A percentile compares a stretch with the other conserved stretches of the same genome.
These are phyloP conservation scores for Vachellia collinsii DNA, from an alignment of 306 rosid genomes.

Conservation along the genomic window DNA sequence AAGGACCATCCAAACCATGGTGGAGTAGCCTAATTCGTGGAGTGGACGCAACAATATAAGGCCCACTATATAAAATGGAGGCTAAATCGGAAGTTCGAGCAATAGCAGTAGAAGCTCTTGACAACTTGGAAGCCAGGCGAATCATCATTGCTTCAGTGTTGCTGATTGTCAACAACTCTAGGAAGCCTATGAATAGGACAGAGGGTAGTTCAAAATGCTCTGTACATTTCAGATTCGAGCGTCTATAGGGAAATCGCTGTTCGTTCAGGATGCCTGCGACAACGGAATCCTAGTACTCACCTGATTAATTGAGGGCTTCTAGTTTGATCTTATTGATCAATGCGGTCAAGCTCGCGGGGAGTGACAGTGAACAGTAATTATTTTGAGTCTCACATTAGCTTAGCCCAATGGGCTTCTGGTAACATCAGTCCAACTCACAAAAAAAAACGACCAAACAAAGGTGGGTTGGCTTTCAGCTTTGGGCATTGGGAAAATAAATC, in stretches of 20 bases:
- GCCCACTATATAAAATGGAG: slow-evolving; percentile 8
- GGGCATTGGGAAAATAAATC: background rate
- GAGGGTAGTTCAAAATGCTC: background rate
- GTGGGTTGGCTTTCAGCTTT: background rate
- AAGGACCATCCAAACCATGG: slow-evolving; percentile 47
- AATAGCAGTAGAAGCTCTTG: slow-evolving; percentile 40
- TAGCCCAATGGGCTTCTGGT: background rate
- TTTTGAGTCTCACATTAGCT: background rate
- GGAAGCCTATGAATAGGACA: background rate
- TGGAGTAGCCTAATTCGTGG: slow-evolving; percentile 51
- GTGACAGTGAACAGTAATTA: background rate
- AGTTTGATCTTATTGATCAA: background rate
- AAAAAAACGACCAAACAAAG: background rate
- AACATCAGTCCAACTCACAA: background rate
- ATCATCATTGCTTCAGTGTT: slow-evolving; percentile 48
- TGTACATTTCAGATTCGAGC: background rate
- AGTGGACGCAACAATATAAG: slow-evolving; percentile 25
- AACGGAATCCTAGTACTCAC: background rate
- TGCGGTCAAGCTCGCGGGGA: background rate
- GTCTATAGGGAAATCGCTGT: background rate
- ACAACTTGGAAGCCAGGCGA: slow-evolving; percentile 48
- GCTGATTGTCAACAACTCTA: background rate
- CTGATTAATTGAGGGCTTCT: background rate
- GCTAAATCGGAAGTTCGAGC: slow-evolving; percentile 44
- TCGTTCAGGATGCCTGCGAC: background rate